Base-by-base conservation (phyloP, 1,284 basidiomycete species). In the Ustilago loliicola region DNA sequence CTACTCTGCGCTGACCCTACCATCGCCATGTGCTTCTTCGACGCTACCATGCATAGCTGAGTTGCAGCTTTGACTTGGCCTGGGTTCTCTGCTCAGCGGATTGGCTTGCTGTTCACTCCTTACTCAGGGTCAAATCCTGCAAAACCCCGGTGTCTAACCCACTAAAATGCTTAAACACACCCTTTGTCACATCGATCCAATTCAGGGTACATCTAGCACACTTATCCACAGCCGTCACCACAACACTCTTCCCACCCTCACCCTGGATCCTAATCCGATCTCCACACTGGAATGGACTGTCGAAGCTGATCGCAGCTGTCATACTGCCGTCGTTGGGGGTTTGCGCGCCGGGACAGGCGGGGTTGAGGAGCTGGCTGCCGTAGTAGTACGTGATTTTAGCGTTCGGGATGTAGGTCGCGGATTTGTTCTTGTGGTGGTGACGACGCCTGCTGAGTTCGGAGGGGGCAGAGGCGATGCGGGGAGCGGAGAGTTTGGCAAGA, bases 161-260 rank as follows among this genome's bases (percentile, higher is more conserved):
- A 13, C 15, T 40, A 27, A 79, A 69, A 3, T 40, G 13, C 17
- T 23, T 27, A 47, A 79, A 79, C 7, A 76, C 77, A 17, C 69
- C 77, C 61, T 79, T 76, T 6, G 77, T 79, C 0, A 73, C 69
- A 58, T 79, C 77, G n/a, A 79, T 59, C 68, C 61, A 69, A 15
- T 70, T 40, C 1, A 38, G 13, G 11, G 50, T 63, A 61, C 77
- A 79, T 0, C 54, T 66, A 0, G 65, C 66, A 42, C 77, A 79
- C 5, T 47, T 42, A 42, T 79, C 77, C 13, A 72, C 62, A 3
- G 61, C 66, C 1, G 69, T 76, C 2, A 79, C 77, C 9, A 51
- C 19, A 1, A 54, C 66, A 0, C 42, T 17, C 10, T 56, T 64
- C 1, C 69, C 72, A 1, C 57, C 4, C 1, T 29, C 19, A 19